Evolutionary conservation across 352 stramenopile species (phyloP).

Genomic region (Pythium apleroticum): DNA sequence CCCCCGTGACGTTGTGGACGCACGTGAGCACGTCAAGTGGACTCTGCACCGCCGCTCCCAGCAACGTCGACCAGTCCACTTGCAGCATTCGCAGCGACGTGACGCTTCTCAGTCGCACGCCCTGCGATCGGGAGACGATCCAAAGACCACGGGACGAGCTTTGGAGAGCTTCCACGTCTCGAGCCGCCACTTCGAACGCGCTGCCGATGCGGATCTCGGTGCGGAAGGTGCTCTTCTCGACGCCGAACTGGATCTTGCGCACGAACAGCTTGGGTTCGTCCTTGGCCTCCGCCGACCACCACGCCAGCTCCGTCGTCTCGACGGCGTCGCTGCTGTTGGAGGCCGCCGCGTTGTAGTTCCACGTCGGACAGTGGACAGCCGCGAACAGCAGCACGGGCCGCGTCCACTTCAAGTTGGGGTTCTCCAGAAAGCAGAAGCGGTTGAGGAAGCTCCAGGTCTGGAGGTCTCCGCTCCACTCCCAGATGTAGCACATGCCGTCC

Average conservation of each 20-base stretch:
- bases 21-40: conserved; percentile 32
- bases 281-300: conserved; percentile 73
- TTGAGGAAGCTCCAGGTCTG: conserved; percentile 85
- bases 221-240: conserved; percentile 64
- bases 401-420: conserved; percentile 84
- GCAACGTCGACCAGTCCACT: conserved; percentile 40
- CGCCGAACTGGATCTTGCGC: conserved; percentile 70
- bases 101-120: conserved; percentile 64
- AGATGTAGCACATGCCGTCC: conserved; percentile 80
- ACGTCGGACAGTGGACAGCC: conserved; percentile 36
- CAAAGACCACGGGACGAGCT: conserved; percentile 72
- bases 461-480: conserved; percentile 81
- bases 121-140: conserved; percentile 49
- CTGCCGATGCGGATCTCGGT: conserved; percentile 77
- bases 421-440: conserved; percentile 75
- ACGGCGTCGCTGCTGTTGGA: conserved; percentile 33
- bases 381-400: conserved; percentile 64
- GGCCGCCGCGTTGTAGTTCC: background rate
- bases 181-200: conserved; percentile 38
- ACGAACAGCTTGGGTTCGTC: conserved; percentile 62
- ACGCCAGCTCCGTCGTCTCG: conserved; percentile 59
- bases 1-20: conserved; percentile 74
- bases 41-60: background rate
- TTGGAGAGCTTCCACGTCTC: conserved; percentile 29
- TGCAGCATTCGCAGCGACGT: conserved; percentile 40